These are phyloP conservation scores for Penicillium sp. DNA, from an alignment of 2,329 filamentous ascomycete genomes.

Conservation along the genomic window DNA sequence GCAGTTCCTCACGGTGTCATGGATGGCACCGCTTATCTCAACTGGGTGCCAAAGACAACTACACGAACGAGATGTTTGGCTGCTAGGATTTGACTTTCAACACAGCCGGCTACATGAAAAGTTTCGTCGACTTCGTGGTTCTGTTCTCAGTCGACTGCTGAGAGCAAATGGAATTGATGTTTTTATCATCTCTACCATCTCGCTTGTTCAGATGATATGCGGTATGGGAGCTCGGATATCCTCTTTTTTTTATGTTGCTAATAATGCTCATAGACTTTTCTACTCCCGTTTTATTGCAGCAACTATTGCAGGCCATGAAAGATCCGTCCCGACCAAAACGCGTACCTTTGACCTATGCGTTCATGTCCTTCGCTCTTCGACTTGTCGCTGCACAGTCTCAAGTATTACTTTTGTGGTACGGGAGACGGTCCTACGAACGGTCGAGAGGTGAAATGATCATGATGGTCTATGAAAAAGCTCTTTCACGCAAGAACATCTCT, in stretches of 20 bases:
- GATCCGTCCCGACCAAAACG: conserved; percentile 50
- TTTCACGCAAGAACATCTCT: conserved; percentile 61
- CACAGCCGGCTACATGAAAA: conserved; percentile 70
- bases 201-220: conserved; percentile 60
- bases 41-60: conserved; percentile 65
- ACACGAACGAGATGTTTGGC: conserved; percentile 78
- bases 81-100: conserved; percentile 75
- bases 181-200: conserved; percentile 63
- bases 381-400: conserved; percentile 63
- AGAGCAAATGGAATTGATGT: conserved; percentile 78
- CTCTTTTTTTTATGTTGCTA: conserved; percentile 22
- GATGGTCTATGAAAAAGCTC: conserved; percentile 76
- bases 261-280: conserved; percentile 47
- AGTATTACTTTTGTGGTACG: conserved; percentile 75
- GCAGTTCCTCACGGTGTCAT: conserved; percentile 81
- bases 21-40: conserved; percentile 73
- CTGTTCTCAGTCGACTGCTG: conserved; percentile 67
- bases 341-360: conserved; percentile 64
- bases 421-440: conserved; percentile 78
- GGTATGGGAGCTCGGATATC: conserved; percentile 36
- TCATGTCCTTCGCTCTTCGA: conserved; percentile 60
- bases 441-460: conserved; percentile 83
- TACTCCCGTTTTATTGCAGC: conserved; percentile 68
- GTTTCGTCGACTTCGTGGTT: conserved; percentile 71
- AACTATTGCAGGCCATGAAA: conserved; percentile 66